Evolutionary conservation across 1,284 basidiomycete genomes (phyloP).

Genomic region (Ganoderma multipileum): DNA sequence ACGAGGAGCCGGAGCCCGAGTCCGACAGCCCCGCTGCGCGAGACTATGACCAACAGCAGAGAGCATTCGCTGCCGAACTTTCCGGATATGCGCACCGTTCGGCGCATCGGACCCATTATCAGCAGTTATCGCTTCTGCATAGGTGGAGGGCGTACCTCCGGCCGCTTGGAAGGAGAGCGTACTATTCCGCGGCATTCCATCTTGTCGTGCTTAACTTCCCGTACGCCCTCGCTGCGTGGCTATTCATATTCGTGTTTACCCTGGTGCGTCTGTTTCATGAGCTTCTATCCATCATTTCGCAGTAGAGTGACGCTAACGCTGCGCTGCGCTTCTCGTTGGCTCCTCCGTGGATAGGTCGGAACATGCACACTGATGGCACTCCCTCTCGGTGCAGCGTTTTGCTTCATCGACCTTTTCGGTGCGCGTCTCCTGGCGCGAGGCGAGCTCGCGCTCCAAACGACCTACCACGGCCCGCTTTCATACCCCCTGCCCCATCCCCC

Average conservation of each 20-base stretch:
- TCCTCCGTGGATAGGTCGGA: slow-evolving; percentile 56
- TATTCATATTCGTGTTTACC: slow-evolving; percentile 80
- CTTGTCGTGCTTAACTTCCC: slow-evolving; percentile 77
- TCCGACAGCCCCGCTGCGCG: slow-evolving; percentile 22
- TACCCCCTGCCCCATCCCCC: slow-evolving; percentile 65
- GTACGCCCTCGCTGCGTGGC: slow-evolving; percentile 72
- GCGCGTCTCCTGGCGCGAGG: slow-evolving; percentile 72
- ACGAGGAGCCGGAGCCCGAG: slow-evolving; percentile 29
- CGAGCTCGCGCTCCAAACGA: slow-evolving; percentile 73
- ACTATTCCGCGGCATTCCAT: slow-evolving; percentile 71
- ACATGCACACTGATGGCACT: slow-evolving; percentile 78
- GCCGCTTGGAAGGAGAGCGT: slow-evolving; percentile 58
- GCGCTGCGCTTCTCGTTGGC: slow-evolving; percentile 7
- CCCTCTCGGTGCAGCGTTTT: slow-evolving; percentile 77
- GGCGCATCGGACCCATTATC: slow-evolving; percentile 10
- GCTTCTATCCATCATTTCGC: background rate
- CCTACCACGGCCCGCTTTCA: slow-evolving; percentile 71
- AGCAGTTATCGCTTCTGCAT: slow-evolving; percentile 21
- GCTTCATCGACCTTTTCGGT: slow-evolving; percentile 77
- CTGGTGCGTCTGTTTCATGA: slow-evolving; percentile 55
- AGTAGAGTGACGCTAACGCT: slow-evolving; percentile 12
- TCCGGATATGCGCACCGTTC: slow-evolving; percentile 27
- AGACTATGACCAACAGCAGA: slow-evolving; percentile 30
- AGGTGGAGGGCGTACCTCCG: slow-evolving; percentile 65
- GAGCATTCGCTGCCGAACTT: slow-evolving; percentile 32